Base-by-base conservation (phyloP, 768 basidiomycete genomes). In the Fibroporia radiculosa region DNA sequence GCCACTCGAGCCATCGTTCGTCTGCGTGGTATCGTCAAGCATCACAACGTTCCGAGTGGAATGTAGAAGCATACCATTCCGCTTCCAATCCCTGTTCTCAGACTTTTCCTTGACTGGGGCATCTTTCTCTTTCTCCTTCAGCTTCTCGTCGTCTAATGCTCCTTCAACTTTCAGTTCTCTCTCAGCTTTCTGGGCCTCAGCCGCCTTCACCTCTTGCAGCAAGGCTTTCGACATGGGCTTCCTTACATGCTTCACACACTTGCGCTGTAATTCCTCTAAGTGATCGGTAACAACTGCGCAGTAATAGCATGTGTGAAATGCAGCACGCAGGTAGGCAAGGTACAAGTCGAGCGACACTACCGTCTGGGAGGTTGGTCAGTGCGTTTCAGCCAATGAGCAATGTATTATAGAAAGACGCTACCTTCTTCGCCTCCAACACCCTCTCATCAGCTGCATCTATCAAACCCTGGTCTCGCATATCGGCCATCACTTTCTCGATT, bases 261-360 rank as follows among this genome's bases (percentile, higher is more conserved):
- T 91, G 62, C 91, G 80, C 65, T 92, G 84, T 57, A 99, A 75
- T 72, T 96, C 92, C 69, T 99, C 96, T 64, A 86, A 67, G 70
- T 92, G 92, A 68, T 95, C 85, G 62, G 83, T 85, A 55, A 89
- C 78, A 61, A 90, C 82, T 56, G 85, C 83, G 74, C 96, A 99
- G 69, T 99, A 99, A 69, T 95, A 99, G 78, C 96, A 96, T 59
- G 89, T 82, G 76, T 91, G 77, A 67, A 85, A 93, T 44, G 88
- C 93, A 62, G 81, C 75, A 55, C 96, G 89, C 60, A 99, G 71
- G 68, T 96, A 98, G 41, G 85, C 83, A 64, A 98, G 72, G 66
- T 92, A 92, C 64, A 95, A 70, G 70, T 99, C 96, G 65, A 97
- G 76, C 56, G 86, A 77, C 57, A 93, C 70, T 58, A 78, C 75